phyloP scores from a whole-genome alignment of 345 rosid species.

The Bruguiera sexangula region DNA sequence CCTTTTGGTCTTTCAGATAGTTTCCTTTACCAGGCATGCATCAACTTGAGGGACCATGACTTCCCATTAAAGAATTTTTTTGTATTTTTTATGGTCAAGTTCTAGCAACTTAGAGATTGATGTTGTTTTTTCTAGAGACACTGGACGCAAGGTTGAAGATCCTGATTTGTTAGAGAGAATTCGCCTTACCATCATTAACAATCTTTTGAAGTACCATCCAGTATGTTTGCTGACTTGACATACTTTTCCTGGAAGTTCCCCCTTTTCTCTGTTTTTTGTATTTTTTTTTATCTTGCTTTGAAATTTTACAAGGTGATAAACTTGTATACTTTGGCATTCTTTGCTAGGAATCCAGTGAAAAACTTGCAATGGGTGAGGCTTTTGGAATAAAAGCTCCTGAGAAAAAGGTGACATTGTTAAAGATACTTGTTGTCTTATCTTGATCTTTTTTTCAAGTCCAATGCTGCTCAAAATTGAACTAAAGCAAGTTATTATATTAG shows the following conservation, averaged over 20 bases:
- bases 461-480: neutral
- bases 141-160: conserved; percentile 97
- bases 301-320: neutral
- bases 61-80: neutral
- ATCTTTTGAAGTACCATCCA: conserved; percentile 95
- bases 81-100: conserved; percentile 15
- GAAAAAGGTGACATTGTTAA: conserved; percentile 55
- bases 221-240: conserved; percentile 42
- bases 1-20: neutral
- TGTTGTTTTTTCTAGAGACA: conserved; percentile 42
- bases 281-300: neutral
- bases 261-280: conserved; percentile 1
- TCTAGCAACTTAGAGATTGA: conserved; percentile 17
- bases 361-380: conserved; percentile 93
- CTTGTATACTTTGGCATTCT: conserved; percentile 7
- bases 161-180: conserved; percentile 86
- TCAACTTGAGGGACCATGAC: neutral
- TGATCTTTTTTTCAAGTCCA: neutral
- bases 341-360: conserved; percentile 77
- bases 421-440: neutral
- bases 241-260: neutral
- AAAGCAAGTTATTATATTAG: neutral
- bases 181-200: conserved; percentile 86
- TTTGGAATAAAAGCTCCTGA: conserved; percentile 89
- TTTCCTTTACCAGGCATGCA: neutral